A percentile compares a stretch with the other conserved stretches of the same genome.
phyloP scores from a whole-genome alignment of 495 filamentous ascomycete genomes.

The Chaetomium cochliodes region DNA sequence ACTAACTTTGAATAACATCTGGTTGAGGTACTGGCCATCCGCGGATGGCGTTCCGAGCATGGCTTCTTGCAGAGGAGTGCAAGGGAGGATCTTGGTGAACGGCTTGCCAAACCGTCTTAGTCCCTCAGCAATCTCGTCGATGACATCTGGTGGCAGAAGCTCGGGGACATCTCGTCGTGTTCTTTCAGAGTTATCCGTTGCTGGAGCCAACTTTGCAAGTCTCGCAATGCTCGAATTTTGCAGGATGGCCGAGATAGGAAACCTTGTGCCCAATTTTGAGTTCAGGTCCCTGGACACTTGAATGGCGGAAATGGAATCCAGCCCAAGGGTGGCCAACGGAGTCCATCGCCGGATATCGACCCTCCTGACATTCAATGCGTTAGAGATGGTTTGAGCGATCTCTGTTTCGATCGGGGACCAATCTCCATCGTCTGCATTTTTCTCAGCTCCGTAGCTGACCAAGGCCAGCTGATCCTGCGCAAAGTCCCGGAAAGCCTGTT shows the following conservation, averaged over 20 bases:
- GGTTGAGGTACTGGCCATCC: conserved; percentile 44
- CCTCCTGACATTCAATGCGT: conserved; percentile 47
- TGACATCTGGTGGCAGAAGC: conserved; percentile 42
- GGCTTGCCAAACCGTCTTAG: conserved; percentile 37
- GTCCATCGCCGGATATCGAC: conserved; percentile 57
- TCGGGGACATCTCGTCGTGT: conserved; percentile 7
- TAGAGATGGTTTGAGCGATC: conserved; percentile 46
- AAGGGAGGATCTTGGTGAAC: conserved; percentile 63
- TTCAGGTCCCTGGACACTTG: conserved; percentile 56
- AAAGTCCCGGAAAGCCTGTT: conserved; percentile 23
- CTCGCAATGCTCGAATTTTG: conserved; percentile 57
- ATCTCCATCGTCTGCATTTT: conserved; percentile 43
- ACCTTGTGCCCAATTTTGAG: conserved; percentile 38
- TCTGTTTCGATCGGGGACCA: conserved; percentile 52
- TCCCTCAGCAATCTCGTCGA: conserved; percentile 33
- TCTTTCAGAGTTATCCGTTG: background rate
- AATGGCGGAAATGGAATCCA: conserved; percentile 83
- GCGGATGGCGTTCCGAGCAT: conserved; percentile 63
- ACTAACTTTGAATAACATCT: conserved; percentile 42
- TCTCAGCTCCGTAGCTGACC: conserved; percentile 26
- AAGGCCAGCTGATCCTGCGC: conserved; percentile 22
- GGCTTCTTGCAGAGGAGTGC: conserved; percentile 77
- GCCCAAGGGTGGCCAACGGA: conserved; percentile 54
- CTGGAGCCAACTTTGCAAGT: conserved; percentile 45
- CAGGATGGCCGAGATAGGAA: conserved; percentile 64